Percentiles rank a stretch among this genome's conserved stretches.
Conservation (phyloP, 2,329 filamentous ascomycete genomes). For the Colletotrichum horii region DNA sequence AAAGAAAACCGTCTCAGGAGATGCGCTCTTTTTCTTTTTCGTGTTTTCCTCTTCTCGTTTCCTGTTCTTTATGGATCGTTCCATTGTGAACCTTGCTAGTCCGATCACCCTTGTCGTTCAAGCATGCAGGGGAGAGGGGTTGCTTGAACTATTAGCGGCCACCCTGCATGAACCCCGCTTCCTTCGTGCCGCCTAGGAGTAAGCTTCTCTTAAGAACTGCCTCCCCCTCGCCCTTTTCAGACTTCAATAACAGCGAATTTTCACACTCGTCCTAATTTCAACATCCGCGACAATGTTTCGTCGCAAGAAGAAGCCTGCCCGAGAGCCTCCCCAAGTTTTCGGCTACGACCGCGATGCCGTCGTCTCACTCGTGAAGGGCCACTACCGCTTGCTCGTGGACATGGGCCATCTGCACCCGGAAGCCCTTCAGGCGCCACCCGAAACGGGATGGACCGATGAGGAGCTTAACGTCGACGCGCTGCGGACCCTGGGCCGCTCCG, state of each 20-base stretch:
- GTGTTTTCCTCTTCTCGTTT: background rate
- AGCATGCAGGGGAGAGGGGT: background rate
- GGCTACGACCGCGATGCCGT: background rate
- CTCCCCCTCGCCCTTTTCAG: background rate
- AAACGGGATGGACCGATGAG: background rate
- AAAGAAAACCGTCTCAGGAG: background rate
- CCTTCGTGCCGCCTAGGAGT: background rate
- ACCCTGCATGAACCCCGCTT: background rate
- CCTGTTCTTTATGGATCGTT: background rate
- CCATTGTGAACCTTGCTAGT: background rate
- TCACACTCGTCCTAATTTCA: background rate
- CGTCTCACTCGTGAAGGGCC: background rate
- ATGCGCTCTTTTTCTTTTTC: background rate
- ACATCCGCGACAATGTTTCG: background rate
- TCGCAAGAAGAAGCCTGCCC: background rate
- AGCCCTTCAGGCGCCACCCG: background rate
- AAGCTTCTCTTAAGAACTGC: background rate
- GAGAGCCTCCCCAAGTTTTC: background rate
- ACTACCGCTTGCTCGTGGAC: constrained; percentile 8
- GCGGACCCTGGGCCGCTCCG: background rate
- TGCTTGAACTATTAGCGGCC: background rate
- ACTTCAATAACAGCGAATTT: background rate
- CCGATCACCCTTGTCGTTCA: background rate
- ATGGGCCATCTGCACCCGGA: background rate
- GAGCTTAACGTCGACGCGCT: constrained; percentile 2